Base-by-base conservation (phyloP, 148 eudicot genomes). In the Fagopyrum esculentum region DNA sequence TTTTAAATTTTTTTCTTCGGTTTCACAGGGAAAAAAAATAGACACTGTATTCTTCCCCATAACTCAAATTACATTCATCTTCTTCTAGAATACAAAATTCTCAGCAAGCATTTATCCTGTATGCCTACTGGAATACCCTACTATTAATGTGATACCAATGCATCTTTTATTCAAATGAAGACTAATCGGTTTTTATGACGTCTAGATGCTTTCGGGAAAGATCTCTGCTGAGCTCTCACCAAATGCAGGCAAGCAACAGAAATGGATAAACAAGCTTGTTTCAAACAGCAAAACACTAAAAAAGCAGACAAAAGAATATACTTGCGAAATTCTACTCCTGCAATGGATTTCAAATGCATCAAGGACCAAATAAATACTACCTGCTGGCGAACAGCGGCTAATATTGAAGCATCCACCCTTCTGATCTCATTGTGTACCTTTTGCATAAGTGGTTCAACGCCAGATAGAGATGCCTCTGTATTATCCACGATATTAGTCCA, bases 401-500 rank as follows among this genome's bases (percentile, higher is more conserved):
- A 82, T 74, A 95, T 95, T 71, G 90, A 93, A 74, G 89, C 96
- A 90, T 95, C 99, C 48, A 95, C 97, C 40, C 88, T 89, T 55
- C 96, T 86, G 69, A 95, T 89, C 83, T 95, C 99, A 75, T 86
- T 81, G 40, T 90, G 99, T 84, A 95, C 86, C 77, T 90, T 92
- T 83, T 92, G 97, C 97, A 95, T 92, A 61, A 95, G 91, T 69
- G 99, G 99, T 79, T 95, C 99, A 77, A 95, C 94, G 13, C 99
- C 97, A 72, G 99, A 87, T 68, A 95, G 81, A 48, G 99, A 95
- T 30, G 93, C 97, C 89, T 95, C 99, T 95, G 92, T 77, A 78
- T 73, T 45, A 26, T 80, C 29, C 75, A 80, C 61, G 71, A 3
- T 59, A 22, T 73, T 78, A 77, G 51, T 60, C 73, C n/a, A 30